Conservation (phyloP, 1,284 basidiomycete species). For the Cerioporus squamosus region DNA sequence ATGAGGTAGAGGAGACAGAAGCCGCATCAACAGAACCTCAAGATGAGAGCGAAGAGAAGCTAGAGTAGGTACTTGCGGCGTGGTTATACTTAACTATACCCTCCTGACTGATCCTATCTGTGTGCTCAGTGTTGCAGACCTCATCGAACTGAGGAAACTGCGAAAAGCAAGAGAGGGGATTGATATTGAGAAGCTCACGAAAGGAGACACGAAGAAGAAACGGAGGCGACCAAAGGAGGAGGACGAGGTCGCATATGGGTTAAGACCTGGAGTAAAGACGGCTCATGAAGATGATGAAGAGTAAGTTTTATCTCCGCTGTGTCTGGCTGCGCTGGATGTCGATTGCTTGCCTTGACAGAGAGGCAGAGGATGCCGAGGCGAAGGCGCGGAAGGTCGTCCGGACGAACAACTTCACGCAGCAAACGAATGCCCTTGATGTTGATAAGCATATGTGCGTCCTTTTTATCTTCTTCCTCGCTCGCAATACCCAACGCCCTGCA, state of each 20-base stretch:
- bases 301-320: conserved; percentile 43
- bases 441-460: conserved; percentile 92
- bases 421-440: conserved; percentile 94
- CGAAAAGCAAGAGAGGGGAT: conserved; percentile 83
- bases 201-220: conserved; percentile 80
- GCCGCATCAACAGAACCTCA: conserved; percentile 40
- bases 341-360: conserved; percentile 37
- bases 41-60: conserved; percentile 41
- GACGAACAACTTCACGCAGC: conserved; percentile 93
- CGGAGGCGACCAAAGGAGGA: conserved; percentile 59
- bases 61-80: conserved; percentile 50
- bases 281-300: conserved; percentile 57
- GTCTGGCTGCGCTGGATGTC: conserved; percentile 3
- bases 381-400: conserved; percentile 79
- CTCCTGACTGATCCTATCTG: background rate
- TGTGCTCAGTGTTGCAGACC: conserved; percentile 68
- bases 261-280: conserved; percentile 49
- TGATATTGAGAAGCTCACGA: conserved; percentile 82
- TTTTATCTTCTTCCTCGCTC: background rate
- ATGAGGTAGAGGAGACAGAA: conserved; percentile 39
- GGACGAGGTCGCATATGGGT: conserved; percentile 56
- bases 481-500: conserved; percentile 39
- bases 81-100: background rate
- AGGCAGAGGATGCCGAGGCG: conserved; percentile 67
- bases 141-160: conserved; percentile 85